These are phyloP conservation scores for Carex pumila DNA, from an alignment of 176 grass and related monocot species.

Conservation along the genomic window DNA sequence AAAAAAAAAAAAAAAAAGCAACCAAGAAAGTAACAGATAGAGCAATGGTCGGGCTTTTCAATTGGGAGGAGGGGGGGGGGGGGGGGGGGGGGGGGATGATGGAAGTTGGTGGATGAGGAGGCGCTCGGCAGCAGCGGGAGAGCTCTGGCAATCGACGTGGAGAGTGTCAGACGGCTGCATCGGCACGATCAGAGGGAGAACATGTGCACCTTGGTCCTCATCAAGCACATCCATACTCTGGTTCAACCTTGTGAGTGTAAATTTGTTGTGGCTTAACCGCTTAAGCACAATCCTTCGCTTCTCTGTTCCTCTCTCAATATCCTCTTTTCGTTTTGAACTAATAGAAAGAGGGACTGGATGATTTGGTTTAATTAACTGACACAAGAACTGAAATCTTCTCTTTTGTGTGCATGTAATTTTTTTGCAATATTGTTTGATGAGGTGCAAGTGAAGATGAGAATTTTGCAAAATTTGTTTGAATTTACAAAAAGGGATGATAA, in stretches of 20 bases:
- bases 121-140: background rate
- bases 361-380: background rate
- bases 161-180: slow-evolving; percentile 57
- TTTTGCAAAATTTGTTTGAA: too few species aligned
- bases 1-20: background rate
- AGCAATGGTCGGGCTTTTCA: background rate
- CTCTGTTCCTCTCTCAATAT: background rate
- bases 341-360: too few species aligned
- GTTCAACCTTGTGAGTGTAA: slow-evolving; percentile 55
- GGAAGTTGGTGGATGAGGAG: slow-evolving; percentile 36
- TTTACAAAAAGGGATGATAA: too few species aligned
- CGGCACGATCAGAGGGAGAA: slow-evolving; percentile 47
- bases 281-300: background rate
- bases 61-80: too few species aligned
- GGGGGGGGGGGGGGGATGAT: background rate
- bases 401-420: too few species aligned
- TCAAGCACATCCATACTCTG: slow-evolving; percentile 71
- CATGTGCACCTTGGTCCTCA: slow-evolving; percentile 63
- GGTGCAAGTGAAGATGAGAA: too few species aligned
- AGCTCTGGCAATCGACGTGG: slow-evolving; percentile 24
- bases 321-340: background rate
- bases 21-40: background rate
- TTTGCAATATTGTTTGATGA: too few species aligned
- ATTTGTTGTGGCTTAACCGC: background rate
- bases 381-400: too few species aligned